These are phyloP conservation scores for Stemphylium vesicarium DNA, from an alignment of 2,329 filamentous ascomycete species.

Conservation along the genomic window DNA sequence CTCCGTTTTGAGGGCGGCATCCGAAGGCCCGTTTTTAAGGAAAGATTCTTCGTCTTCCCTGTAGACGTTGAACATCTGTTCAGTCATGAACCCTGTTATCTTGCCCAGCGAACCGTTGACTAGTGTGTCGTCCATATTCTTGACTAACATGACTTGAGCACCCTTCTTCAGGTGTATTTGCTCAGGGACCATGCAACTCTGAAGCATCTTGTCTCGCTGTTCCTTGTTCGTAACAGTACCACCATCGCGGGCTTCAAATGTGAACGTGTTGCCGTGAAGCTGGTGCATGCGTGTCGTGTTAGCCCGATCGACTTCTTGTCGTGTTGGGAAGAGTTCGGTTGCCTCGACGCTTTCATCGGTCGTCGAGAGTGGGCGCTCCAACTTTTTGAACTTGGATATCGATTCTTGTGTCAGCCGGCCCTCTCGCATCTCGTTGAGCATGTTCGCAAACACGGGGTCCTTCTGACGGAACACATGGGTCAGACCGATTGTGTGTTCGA, in stretches of 20 bases:
- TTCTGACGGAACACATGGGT: constrained; percentile 97
- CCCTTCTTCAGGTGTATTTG: constrained; percentile 82
- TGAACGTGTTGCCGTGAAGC: constrained; percentile 70
- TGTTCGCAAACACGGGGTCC: constrained; percentile 85
- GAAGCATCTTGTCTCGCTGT: constrained; percentile 76
- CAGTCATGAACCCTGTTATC: constrained; percentile 80
- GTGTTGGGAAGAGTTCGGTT: constrained; percentile 92
- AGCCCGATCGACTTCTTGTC: constrained; percentile 85
- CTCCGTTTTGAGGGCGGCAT: constrained; percentile 49
- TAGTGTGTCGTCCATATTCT: constrained; percentile 92
- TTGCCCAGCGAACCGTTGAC: constrained; percentile 95
- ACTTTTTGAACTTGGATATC: constrained; percentile 73
- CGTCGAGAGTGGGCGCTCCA: constrained; percentile 69
- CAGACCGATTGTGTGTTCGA: constrained; percentile 93
- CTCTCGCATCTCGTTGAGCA: constrained; percentile 98
- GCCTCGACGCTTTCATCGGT: constrained; percentile 78
- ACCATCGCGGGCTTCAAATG: constrained; percentile 76
- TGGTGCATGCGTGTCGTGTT: constrained; percentile 76
- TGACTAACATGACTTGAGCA: constrained; percentile 99
- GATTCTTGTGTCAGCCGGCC: constrained; percentile 80
- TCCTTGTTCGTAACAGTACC: constrained; percentile 70
- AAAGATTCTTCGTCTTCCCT: constrained; percentile 64
- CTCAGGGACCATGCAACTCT: constrained; percentile 93
- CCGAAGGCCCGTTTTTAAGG: constrained; percentile 56
- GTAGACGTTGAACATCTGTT: constrained; percentile 66